Conservation (phyloP, 2,329 filamentous ascomycete genomes). For the Penicillium brasilianum region DNA sequence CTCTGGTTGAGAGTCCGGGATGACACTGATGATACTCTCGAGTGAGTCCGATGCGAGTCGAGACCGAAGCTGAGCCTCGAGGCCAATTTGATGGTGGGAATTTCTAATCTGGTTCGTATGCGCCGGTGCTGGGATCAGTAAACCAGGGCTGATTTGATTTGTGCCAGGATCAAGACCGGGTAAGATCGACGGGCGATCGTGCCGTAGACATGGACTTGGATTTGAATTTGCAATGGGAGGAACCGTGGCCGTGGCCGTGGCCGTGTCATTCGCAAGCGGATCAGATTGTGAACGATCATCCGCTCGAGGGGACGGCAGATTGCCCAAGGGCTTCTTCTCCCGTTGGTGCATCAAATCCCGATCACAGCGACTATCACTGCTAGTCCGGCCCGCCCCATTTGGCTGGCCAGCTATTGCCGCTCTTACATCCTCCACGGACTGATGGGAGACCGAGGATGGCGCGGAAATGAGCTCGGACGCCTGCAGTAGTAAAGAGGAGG, state of each 20-base stretch:
- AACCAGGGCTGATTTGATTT: constrained; percentile 7
- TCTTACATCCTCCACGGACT: neutral
- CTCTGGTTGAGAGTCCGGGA: constrained; percentile 47
- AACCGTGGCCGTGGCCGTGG: neutral
- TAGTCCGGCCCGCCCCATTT: neutral
- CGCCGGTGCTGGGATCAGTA: neutral
- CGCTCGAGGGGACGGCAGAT: neutral
- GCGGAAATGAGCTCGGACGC: constrained; percentile 1
- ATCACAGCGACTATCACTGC: neutral
- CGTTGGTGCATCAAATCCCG: neutral
- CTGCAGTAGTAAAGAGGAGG: neutral
- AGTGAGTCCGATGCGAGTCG: constrained; percentile 30
- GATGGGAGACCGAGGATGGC: neutral
- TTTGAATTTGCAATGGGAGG: neutral
- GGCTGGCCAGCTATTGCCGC: neutral
- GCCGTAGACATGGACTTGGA: neutral
- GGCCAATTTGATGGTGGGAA: neutral
- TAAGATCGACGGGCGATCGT: neutral
- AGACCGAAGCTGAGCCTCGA: neutral
- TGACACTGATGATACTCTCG: constrained; percentile 44
- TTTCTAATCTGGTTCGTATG: neutral
- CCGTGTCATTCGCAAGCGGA: neutral
- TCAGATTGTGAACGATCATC: neutral
- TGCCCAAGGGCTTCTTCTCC: no score
- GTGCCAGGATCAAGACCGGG: neutral